Evolutionary conservation across 2,329 filamentous ascomycete species (phyloP).

Genomic region (Colletotrichum incanum): DNA sequence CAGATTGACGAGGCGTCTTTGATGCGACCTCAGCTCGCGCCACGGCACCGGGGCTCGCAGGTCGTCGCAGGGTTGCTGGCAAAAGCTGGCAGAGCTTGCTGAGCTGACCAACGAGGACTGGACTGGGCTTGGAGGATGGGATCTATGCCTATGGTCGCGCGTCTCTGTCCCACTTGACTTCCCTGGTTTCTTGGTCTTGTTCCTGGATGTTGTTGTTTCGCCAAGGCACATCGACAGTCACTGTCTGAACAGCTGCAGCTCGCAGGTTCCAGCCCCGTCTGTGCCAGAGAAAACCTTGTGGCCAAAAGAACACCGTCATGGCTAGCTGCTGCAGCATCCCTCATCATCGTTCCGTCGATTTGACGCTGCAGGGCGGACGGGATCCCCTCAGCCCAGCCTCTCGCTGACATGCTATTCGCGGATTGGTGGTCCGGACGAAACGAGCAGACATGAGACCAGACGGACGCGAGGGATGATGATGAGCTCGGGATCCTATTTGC

Average conservation of each 20-base stretch:
- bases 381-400: conserved; percentile 30
- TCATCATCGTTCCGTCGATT: conserved; percentile 14
- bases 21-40: conserved; percentile 37
- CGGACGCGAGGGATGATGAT: conserved; percentile 26
- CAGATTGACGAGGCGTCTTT: conserved; percentile 39
- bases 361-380: conserved; percentile 34
- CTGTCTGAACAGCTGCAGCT: conserved; percentile 11
- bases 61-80: not conserved
- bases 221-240: conserved; percentile 4
- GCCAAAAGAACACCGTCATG: conserved; percentile 18
- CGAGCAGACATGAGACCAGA: conserved; percentile 33
- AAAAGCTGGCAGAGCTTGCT: conserved; percentile 8
- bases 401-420: conserved; percentile 24
- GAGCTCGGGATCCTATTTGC: conserved; percentile 11
- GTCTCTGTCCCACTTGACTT: conserved; percentile 10
- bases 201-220: conserved; percentile 13
- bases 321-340: conserved; percentile 32
- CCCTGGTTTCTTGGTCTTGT: conserved; percentile 12
- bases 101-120: not conserved
- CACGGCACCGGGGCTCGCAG: not conserved
- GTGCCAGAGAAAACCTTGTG: conserved; percentile 22
- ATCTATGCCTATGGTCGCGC: not conserved
- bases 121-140: not conserved
- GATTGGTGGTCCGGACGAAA: conserved; percentile 27
- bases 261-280: conserved; percentile 36